These are phyloP conservation scores for Leccinum angustisporum DNA, from an alignment of 1,284 basidiomycete species.

Conservation along the genomic window DNA sequence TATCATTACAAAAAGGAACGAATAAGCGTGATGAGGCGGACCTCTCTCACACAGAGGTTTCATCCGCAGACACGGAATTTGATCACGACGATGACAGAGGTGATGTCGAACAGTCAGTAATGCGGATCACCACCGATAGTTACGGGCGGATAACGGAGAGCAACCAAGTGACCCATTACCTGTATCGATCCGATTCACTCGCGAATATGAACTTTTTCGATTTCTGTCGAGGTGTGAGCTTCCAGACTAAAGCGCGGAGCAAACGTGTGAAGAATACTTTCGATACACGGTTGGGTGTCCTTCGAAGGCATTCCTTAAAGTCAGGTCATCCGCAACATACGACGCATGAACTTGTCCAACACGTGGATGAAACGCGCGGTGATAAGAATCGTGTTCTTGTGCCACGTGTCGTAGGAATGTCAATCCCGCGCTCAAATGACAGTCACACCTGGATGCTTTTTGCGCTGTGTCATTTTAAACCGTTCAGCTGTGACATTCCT, in stretches of 20 bases:
- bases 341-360: not conserved
- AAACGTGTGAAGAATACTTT: not conserved
- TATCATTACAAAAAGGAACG: too few species aligned
- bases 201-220: not conserved
- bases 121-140: too few species aligned
- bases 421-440: not conserved
- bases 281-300: not conserved
- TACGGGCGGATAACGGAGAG: too few species aligned
- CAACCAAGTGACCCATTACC: not conserved
- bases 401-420: not conserved
- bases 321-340: not conserved
- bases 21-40: too few species aligned
- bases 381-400: not conserved
- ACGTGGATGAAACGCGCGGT: not conserved
- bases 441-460: constrained; percentile 18
- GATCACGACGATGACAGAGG: too few species aligned
- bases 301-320: not conserved
- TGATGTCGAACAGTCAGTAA: too few species aligned
- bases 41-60: too few species aligned
- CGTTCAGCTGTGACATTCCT: constrained; percentile 16
- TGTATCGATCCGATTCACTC: not conserved
- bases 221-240: not conserved
- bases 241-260: not conserved
- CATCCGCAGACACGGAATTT: too few species aligned
- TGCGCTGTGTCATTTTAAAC: constrained; percentile 27